These are phyloP conservation scores for Coprinellus aureogranulatus DNA, from an alignment of 768 basidiomycete genomes.

Conservation along the genomic window DNA sequence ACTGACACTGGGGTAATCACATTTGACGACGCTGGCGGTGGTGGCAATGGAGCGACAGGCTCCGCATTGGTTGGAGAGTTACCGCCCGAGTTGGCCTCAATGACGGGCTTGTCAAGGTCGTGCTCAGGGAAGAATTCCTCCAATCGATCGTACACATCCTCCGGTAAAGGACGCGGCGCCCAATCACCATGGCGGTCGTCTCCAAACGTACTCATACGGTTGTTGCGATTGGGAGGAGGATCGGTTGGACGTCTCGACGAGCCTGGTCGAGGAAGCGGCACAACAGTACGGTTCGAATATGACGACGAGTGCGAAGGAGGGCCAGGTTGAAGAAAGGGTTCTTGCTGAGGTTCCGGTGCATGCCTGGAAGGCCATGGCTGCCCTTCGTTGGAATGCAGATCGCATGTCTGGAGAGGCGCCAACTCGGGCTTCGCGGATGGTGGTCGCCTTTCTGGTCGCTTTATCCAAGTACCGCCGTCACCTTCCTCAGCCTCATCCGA, in stretches of 20 bases:
- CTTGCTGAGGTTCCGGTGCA: neutral
- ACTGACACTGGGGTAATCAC: neutral
- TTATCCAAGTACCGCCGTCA: slow-evolving; percentile 35
- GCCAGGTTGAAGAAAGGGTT: neutral
- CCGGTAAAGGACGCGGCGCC: slow-evolving; percentile 88
- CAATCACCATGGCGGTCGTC: slow-evolving; percentile 68
- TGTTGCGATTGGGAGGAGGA: slow-evolving; percentile 17
- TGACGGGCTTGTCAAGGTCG: slow-evolving; percentile 93
- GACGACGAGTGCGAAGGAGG: neutral
- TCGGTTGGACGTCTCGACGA: slow-evolving; percentile 26
- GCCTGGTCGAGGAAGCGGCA: slow-evolving; percentile 15
- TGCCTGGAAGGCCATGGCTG: neutral
- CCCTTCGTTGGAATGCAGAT: slow-evolving; percentile 8
- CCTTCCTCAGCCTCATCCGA: slow-evolving; percentile 42
- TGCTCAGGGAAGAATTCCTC: slow-evolving; percentile 96
- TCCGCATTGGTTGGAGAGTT: slow-evolving; percentile 73
- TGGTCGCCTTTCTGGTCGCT: slow-evolving; percentile 19
- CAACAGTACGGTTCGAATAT: neutral
- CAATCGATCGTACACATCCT: slow-evolving; percentile 89
- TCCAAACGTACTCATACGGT: slow-evolving; percentile 58
- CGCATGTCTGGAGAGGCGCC: slow-evolving; percentile 42
- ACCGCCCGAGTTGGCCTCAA: slow-evolving; percentile 80
- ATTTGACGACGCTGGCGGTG: slow-evolving; percentile 32
- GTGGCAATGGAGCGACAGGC: slow-evolving; percentile 35
- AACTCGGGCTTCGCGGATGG: slow-evolving; percentile 39